A percentile compares a stretch with the other conserved stretches of the same genome.
Evolutionary conservation across 257 asterid species (phyloP).

Genomic region (Ilex aquifolium): DNA sequence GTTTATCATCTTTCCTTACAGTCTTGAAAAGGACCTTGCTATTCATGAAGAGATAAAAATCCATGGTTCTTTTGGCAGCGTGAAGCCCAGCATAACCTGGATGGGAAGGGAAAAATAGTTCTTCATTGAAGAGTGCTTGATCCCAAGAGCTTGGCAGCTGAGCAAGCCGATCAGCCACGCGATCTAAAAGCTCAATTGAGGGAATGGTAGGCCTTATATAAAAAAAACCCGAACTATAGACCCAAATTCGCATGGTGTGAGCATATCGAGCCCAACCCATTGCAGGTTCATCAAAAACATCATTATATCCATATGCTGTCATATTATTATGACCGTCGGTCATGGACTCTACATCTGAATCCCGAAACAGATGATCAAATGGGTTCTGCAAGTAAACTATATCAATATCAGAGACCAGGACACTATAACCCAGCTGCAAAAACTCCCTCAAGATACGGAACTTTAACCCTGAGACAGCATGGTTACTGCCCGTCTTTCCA

Average conservation of each 20-base stretch:
- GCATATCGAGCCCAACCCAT: conserved; percentile 94
- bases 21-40: conserved; percentile 84
- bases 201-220: conserved; percentile 74
- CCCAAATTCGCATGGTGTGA: conserved; percentile 88
- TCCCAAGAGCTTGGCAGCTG: conserved; percentile 52
- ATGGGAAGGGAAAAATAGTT: conserved; percentile 75
- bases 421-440: conserved; percentile 73
- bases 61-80: conserved; percentile 78
- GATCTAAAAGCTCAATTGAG: conserved; percentile 77
- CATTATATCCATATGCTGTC: conserved; percentile 83
- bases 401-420: conserved; percentile 75
- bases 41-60: conserved; percentile 67
- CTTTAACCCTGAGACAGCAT: conserved; percentile 65
- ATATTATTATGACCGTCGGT: conserved; percentile 70
- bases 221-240: conserved; percentile 78
- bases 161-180: conserved; percentile 61
- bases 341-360: conserved; percentile 87
- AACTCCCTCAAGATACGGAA: conserved; percentile 76
- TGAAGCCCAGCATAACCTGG: conserved; percentile 70
- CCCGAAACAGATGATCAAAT: conserved; percentile 56
- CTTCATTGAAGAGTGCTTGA: conserved; percentile 82
- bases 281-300: conserved; percentile 64
- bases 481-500: conserved; percentile 65
- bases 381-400: conserved; percentile 76
- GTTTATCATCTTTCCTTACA: conserved; percentile 47